Base-by-base conservation (phyloP, 768 basidiomycete genomes). In the Macrolepiota dolichaula region DNA sequence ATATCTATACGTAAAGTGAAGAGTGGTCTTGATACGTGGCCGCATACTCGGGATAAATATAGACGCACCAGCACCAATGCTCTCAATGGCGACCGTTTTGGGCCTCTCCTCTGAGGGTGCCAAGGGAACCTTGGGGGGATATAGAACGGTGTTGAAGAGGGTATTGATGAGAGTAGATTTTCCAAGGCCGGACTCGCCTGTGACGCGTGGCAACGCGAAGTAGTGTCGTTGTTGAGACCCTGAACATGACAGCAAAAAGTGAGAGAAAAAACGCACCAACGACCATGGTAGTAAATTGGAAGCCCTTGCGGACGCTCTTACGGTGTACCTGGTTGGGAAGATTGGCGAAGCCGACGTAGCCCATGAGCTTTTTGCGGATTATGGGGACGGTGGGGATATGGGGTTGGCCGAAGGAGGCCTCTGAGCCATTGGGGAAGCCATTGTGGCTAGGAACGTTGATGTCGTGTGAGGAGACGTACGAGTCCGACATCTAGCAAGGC, bases 81-180 rank as follows among this genome's bases (percentile, higher is more conserved):
- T 96, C 81, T 98, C 95, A 72, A 99, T 98, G 60, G 94, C 87
- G 67, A 98, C 97, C 46, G 97, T 98, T 79, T 91, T 91, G 22
- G 94, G 84, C 57, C 86, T 81, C 71, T 98, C 97, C 29, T 87
- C 84, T 50, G 93, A 86, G 38, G 96, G 97, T 36, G 89, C 85
- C 15, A 88, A 79, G 54, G 92, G 85, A 67, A 90, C 86, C 76
- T 96, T 96, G 64, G 89, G 85, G 37, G 93, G 89, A 76, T 98
- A 97, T 62, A 99, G 91, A 61, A 87, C 85, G 40, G 97, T 98
- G 74, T 97, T 94, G 86, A 99, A 99, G 66, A 99, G 85, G 22
- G 97, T 99, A 77, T 99, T 99, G 74, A 99, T 90, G 72, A 98
- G 85, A 11, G 97, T 99, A 3, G 97, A 99, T 81, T 99, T 99